Evolutionary conservation across 805 yeast species (phyloP), one percentile per base, ranked within the genome.

Genomic region (Candida qinlingensis): DNA sequence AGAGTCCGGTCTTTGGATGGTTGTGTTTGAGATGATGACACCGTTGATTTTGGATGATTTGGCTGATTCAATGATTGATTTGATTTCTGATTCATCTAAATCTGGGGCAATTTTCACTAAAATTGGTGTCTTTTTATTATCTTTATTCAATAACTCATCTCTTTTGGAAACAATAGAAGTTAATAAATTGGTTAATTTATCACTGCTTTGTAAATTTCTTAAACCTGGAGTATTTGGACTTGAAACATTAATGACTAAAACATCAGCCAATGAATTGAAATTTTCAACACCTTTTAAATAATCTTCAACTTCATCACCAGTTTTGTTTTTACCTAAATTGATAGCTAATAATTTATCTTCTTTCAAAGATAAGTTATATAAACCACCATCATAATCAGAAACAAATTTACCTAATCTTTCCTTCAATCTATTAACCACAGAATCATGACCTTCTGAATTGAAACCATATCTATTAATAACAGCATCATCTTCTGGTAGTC

Each of bases 211-310:
- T 56, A 92, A 75, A 57, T 82, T 87, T 61, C 98, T 79, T 56
- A 92, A 75, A 2, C 97, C 97, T 5, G 98, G 98, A 1, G 98
- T 92, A 63, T 92, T 92, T 46, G 98, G 98, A 43, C 96, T 86
- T 1, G 97, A 89, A 11, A 92, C 96, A 61, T 92, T 92, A 54
- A 92, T 79, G 19, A 92, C 92, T 52, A 92, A 72, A 7, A 87
- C 90, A 67, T 92, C 98, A 5, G 98, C 96, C 57, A 74, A 81
- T 10, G 82, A 80, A 10, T 95, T 96, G 56, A 92, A 80, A 47
- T 83, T 75, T 50, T 80, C 80, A 28, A 92, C 96, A 52, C 98
- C 98, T 55, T 77, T 73, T 42, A 87, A 80, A 61, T 89, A 92
- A 66, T 92, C 98, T 49, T 82, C 72, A 48, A 89, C 79, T 65